phyloP scores from a whole-genome alignment of 78 protist genomes.

The Dictyostelium citrinum region DNA sequence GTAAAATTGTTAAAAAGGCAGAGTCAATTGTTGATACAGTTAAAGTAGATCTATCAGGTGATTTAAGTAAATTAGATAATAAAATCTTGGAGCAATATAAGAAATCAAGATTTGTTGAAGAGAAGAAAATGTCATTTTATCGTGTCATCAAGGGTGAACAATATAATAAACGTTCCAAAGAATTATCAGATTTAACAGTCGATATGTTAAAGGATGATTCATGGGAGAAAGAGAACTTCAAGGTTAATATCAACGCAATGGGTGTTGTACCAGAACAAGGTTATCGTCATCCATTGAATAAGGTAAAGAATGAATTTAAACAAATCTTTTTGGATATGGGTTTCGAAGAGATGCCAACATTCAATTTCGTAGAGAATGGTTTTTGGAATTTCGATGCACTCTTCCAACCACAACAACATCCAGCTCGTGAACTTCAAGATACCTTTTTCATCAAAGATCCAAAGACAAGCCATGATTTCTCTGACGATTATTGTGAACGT shows the following conservation, averaged over 20 bases:
- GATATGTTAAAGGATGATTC: slow-evolving; percentile 79
- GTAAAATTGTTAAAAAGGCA: slow-evolving; percentile 15
- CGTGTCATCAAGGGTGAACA: slow-evolving; percentile 32
- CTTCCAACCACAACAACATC: slow-evolving; percentile 99
- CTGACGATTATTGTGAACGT: slow-evolving; percentile 93
- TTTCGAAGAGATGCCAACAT: slow-evolving; percentile 98
- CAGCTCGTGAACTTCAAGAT: slow-evolving; percentile 99
- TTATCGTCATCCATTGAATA: slow-evolving; percentile 95
- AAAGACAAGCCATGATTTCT: slow-evolving; percentile 68
- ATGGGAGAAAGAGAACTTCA: slow-evolving; percentile 37
- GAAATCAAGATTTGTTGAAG: slow-evolving; percentile 40
- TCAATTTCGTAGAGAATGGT: slow-evolving; percentile 94
- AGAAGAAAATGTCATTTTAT: slow-evolving; percentile 9
- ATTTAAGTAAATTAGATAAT: not conserved
- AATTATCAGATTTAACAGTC: slow-evolving; percentile 75
- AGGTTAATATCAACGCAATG: slow-evolving; percentile 27
- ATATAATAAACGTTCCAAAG: slow-evolving; percentile 45
- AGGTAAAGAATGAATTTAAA: slow-evolving; percentile 95
- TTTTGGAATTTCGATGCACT: slow-evolving; percentile 99
- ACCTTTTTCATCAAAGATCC: slow-evolving; percentile 97
- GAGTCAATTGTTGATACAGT: slow-evolving; percentile 27
- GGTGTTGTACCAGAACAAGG: slow-evolving; percentile 81
- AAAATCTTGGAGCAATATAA: slow-evolving; percentile 5
- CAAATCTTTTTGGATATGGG: slow-evolving; percentile 98
- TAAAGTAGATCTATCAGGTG: not conserved